These are phyloP conservation scores for Phytophthora foliorum DNA, from an alignment of 352 stramenopile species.

Conservation along the genomic window DNA sequence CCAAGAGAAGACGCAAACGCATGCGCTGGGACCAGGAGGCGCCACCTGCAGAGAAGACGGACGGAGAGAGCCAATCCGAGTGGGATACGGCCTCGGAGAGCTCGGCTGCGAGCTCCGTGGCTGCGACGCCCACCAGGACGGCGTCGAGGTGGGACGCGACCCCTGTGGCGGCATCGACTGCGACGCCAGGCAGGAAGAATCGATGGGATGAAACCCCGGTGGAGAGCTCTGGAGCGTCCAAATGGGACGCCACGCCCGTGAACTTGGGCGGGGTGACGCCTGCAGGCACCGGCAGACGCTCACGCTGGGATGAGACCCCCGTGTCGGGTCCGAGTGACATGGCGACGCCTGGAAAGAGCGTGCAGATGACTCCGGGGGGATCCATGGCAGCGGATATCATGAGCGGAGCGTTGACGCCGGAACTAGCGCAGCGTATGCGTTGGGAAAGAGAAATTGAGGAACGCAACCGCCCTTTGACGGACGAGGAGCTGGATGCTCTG, in stretches of 20 bases:
- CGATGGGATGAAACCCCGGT: constrained; percentile 88
- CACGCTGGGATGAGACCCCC: constrained; percentile 97
- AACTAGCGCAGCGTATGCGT: constrained; percentile 94
- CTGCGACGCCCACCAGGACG: constrained; percentile 60
- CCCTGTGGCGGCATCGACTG: constrained; percentile 43
- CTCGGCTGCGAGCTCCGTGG: constrained; percentile 38
- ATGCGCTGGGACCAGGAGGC: constrained; percentile 90
- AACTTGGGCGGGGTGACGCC: constrained; percentile 60
- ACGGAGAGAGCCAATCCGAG: constrained; percentile 71
- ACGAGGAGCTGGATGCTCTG: constrained; percentile 98
- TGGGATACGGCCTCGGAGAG: constrained; percentile 76
- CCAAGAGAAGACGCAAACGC: constrained; percentile 75
- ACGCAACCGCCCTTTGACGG: constrained; percentile 95
- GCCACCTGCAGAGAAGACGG: constrained; percentile 59
- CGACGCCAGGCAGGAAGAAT: constrained; percentile 75
- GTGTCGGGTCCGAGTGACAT: constrained; percentile 58
- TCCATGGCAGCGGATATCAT: constrained; percentile 66
- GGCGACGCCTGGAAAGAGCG: constrained; percentile 58
- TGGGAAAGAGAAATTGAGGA: constrained; percentile 98
- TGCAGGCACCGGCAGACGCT: constrained; percentile 85
- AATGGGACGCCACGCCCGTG: constrained; percentile 96
- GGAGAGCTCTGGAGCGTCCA: constrained; percentile 57
- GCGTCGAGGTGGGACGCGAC: constrained; percentile 86
- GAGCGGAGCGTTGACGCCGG: constrained; percentile 83
- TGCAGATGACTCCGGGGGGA: constrained; percentile 79